Conservation (phyloP, 2,329 filamentous ascomycete species). For the Cordyceps fumosorosea region DNA sequence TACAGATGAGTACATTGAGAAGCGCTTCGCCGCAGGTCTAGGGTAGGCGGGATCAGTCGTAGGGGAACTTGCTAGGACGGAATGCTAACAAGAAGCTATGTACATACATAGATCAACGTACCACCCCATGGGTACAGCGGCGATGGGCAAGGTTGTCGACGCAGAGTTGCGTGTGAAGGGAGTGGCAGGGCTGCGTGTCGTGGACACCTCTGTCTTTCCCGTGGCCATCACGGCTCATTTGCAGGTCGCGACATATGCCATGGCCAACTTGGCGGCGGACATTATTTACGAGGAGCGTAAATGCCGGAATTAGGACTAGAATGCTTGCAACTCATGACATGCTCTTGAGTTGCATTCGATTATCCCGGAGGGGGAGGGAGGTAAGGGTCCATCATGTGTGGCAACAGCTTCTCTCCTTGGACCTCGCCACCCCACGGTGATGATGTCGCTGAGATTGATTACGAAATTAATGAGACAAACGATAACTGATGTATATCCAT, state of each 20-base stretch:
- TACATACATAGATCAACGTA: conserved; percentile 18
- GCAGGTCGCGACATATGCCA: conserved; percentile 45
- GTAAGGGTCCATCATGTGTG: too few species aligned
- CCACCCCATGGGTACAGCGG: conserved; percentile 24
- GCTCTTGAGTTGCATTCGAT: too few species aligned
- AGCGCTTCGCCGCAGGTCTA: conserved; percentile 16
- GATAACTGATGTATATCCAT: too few species aligned
- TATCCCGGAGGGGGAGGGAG: too few species aligned
- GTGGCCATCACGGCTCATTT: conserved; percentile 32
- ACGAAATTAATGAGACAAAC: too few species aligned
- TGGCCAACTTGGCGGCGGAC: conserved; percentile 54
- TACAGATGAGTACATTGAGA: conserved; percentile 25
- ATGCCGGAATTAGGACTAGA: background rate
- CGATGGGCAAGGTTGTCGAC: conserved; percentile 40
- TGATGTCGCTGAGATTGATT: too few species aligned
- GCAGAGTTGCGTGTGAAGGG: conserved; percentile 30
- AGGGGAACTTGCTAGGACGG: background rate
- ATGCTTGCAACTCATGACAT: too few species aligned
- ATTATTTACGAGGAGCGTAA: conserved; percentile 31
- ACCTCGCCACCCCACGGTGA: too few species aligned
- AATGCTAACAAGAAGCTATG: background rate
- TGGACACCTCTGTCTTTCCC: conserved; percentile 33
- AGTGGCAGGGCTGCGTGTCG: conserved; percentile 29
- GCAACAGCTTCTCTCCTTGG: too few species aligned
- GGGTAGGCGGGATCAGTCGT: background rate